Evolutionary conservation across 164 flowering plant genomes (phyloP).

Genomic region (Nelumbo lutea): DNA sequence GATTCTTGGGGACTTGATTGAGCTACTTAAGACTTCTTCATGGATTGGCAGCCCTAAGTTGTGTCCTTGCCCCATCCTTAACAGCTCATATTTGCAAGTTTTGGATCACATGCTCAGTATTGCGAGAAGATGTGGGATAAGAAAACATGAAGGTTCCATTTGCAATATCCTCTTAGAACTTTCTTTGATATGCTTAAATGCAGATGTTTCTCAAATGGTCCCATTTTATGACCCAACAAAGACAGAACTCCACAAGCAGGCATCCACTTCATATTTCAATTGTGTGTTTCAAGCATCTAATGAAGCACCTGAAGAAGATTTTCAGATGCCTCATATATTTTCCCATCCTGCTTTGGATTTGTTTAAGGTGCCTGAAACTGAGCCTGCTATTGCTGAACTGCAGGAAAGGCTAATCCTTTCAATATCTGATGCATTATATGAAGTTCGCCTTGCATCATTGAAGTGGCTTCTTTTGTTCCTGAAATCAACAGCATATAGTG

Average conservation of each 20-base stretch:
- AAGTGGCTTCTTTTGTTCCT: conserved; percentile 72
- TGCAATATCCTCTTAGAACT: conserved; percentile 53
- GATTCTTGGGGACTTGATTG: conserved; percentile 52
- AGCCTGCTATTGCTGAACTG: conserved; percentile 26
- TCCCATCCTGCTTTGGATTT: conserved; percentile 21
- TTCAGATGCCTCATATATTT: conserved; percentile 17
- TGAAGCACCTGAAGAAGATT: conserved; percentile 31
- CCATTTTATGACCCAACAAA: conserved; percentile 69
- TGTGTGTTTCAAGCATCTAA: conserved; percentile 47
- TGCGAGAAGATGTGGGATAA: conserved; percentile 38
- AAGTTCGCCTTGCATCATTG: conserved; percentile 78
- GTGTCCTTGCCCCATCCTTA: conserved; percentile 73
- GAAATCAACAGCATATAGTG: conserved; percentile 27
- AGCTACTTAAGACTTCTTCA: conserved; percentile 39
- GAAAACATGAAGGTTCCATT: conserved; percentile 33
- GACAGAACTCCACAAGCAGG: conserved; percentile 69
- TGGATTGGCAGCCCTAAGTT: conserved; percentile 72
- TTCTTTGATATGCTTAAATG: conserved; percentile 58
- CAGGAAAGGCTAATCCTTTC: conserved; percentile 43
- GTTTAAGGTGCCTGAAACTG: conserved; percentile 21
- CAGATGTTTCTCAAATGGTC: conserved; percentile 26
- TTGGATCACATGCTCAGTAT: conserved; percentile 75
- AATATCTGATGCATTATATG: conserved; percentile 68
- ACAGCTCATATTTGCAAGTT: conserved; percentile 46
- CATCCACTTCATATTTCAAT: conserved; percentile 64